Evolutionary conservation across 2,329 filamentous ascomycete species (phyloP).

Genomic region (Phoma sp.): DNA sequence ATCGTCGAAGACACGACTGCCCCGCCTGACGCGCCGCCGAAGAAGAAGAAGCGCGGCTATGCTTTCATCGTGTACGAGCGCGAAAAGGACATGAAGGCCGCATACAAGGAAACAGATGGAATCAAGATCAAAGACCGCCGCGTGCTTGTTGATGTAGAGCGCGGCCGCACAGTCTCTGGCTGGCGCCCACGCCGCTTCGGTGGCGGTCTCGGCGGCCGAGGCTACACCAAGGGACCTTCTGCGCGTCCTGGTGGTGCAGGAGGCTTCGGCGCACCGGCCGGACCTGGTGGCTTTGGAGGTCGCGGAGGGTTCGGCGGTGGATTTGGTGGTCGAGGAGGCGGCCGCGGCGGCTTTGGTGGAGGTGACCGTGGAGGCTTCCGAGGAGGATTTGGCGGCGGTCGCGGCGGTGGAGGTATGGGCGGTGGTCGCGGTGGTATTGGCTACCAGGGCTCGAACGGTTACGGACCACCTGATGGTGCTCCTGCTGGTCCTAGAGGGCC

Average conservation of each 20-base stretch:
- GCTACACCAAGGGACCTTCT: constrained; percentile 84
- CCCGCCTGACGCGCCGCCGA: constrained; percentile 64
- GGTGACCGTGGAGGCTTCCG: constrained; percentile 55
- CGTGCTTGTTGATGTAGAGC: constrained; percentile 94
- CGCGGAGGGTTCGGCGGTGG: constrained; percentile 60
- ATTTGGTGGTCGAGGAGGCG: constrained; percentile 58
- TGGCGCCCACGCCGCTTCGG: constrained; percentile 94
- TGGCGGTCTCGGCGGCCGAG: constrained; percentile 88
- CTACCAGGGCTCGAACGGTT: constrained; percentile 52
- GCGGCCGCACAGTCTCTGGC: constrained; percentile 89
- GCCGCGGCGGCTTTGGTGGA: constrained; percentile 53
- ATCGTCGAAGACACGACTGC: constrained; percentile 81
- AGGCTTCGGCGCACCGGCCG: constrained; percentile 62
- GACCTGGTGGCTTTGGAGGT: constrained; percentile 60
- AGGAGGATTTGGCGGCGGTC: constrained; percentile 53
- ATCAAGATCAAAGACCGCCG: constrained; percentile 91
- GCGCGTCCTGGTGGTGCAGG: constrained; percentile 73
- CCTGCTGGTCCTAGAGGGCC: constrained; percentile 57
- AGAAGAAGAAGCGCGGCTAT: constrained; percentile 83
- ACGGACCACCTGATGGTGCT: constrained; percentile 55
- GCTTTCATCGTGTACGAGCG: constrained; percentile 97
- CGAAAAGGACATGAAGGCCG: constrained; percentile 99
- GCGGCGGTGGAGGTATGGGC: constrained; percentile 50
- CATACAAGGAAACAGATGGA: constrained; percentile 86
- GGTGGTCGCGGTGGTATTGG: constrained; percentile 56